Evolutionary conservation across 768 basidiomycete species (phyloP), one percentile per base, ranked within the genome.

Genomic region (Suillus occidentalis): DNA sequence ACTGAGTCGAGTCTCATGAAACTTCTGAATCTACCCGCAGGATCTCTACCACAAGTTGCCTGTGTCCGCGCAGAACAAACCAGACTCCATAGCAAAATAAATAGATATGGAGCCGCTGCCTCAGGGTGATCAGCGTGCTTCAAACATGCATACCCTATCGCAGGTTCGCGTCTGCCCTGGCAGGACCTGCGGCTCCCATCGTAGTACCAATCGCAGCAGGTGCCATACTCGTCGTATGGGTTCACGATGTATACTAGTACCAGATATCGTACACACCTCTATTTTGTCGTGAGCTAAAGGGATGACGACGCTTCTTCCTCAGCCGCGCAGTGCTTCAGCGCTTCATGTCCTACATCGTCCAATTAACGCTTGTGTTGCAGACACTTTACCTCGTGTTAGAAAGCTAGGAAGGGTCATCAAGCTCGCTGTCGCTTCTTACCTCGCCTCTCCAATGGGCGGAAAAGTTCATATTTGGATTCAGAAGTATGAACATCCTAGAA

Each of bases 261-360:
- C 34, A 52, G 22, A 9, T 10, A 14, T 47, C 34, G 25, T 61
- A 53, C 18, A 37, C 56, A 55, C 12, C 39, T 6, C 10, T 22
- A 12, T 40, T 9, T 40, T 1, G 28, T 14, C 0, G 22, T 34
- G 20, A 45, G 9, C 34, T 2, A 25, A 12, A 39, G 14, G 37
- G 28, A 14, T 22, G 16, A 8, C 12, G 16, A 57, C 56, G 16
- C 20, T 14, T 25, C n/a, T 6, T 63, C 12, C 22, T 47, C 42
- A 61, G 66, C 28, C 52, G 39, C n/a, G 16, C 47, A 22, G 66
- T 66, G 28, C 61, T 67, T 18, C 70, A 64, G 22, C 64, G 59
- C 50, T 66, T 73, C 14, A 73, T 73, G 58, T 65, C 67, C 14
- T 73, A 73, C 62, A 73, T 73, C 28, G 28, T 28, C 28, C 28